Base-by-base conservation (phyloP, 176 grass and related monocot species). In the Musa itinerans region DNA sequence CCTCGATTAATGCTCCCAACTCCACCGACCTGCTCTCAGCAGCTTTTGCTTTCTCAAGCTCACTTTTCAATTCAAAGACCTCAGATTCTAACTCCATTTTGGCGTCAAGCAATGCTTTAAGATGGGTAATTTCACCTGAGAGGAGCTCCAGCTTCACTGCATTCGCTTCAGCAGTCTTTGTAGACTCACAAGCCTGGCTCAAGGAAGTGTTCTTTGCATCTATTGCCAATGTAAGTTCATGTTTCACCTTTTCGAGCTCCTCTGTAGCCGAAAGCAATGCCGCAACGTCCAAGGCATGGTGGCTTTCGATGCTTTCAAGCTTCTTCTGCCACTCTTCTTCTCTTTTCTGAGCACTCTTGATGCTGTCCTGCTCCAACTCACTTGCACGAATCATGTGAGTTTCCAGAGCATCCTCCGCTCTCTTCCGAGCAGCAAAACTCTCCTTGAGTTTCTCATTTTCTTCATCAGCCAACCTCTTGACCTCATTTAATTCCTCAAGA, bases 241-340 rank as follows among this genome's bases (percentile, higher is more conserved):
- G 76, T 77, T 87, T 92, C 2, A 91, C 80, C 63, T 87, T 85
- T 85, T 93, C 86, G 43, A 93, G 85, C 78, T 92, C 90, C 79
- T 90, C 83, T 74, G 83, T 81, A 0, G 77, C 75, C 8, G 84
- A 87, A 24, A 58, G 67, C 66, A 92, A 75, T 0, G 77, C 78
- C 0, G 59, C 51, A 1, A 54, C 72, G 51, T 90, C 87, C 63
- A 85, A 79, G 27, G 85, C 79, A 78, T 97, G 89, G 70, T 90
- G 87, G 79, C 48, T 86, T 71, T 86, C 78, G 78, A 96, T 82
- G 73, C 64, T 82, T 63, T 86, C 85, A 34, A 92, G 83, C 85
- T 89, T 85, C 80, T 63, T 83, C 78, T 81, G 71, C 78, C 83
- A 85, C 61, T 91, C 85, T 74, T 85, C 85, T 71, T 92, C 81